A percentile compares a stretch with the other conserved stretches of the same genome.
These are phyloP conservation scores for Lentinula boryana DNA, from an alignment of 768 basidiomycete genomes.

Conservation along the genomic window DNA sequence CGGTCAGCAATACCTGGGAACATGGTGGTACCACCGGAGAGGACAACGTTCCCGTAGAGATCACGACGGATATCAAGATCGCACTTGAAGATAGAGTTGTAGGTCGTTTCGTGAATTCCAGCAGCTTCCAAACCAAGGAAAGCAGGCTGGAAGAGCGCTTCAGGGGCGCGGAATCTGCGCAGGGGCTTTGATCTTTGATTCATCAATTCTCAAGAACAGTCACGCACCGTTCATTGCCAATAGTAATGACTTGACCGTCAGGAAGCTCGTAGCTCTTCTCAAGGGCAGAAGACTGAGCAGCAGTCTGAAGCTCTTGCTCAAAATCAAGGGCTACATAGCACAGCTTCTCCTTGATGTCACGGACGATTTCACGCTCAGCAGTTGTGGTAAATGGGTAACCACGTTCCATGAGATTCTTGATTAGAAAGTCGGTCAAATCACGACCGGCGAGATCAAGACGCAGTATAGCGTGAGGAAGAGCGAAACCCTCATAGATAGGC, in stretches of 20 bases:
- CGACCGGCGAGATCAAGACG: slow-evolving; percentile 64
- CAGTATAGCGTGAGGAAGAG: slow-evolving; percentile 63
- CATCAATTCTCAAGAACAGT: neutral
- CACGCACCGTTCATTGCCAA: slow-evolving; percentile 78
- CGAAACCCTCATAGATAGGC: slow-evolving; percentile 70
- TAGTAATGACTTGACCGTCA: slow-evolving; percentile 94
- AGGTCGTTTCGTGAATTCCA: slow-evolving; percentile 82
- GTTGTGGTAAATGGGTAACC: slow-evolving; percentile 94
- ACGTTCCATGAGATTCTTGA: slow-evolving; percentile 85
- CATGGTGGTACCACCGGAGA: slow-evolving; percentile 91
- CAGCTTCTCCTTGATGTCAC: slow-evolving; percentile 95
- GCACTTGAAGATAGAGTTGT: slow-evolving; percentile 86
- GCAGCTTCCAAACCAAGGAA: slow-evolving; percentile 75
- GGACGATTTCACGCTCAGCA: slow-evolving; percentile 89
- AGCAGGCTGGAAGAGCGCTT: slow-evolving; percentile 90
- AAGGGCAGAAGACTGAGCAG: slow-evolving; percentile 56
- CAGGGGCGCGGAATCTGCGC: slow-evolving; percentile 76
- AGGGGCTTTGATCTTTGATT: slow-evolving; percentile 47
- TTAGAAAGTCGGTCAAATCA: slow-evolving; percentile 57
- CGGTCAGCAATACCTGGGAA: slow-evolving; percentile 93
- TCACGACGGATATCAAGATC: slow-evolving; percentile 84
- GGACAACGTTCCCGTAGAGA: slow-evolving; percentile 76
- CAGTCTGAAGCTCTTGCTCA: slow-evolving; percentile 68
- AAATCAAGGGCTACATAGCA: slow-evolving; percentile 72
- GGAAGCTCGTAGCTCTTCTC: slow-evolving; percentile 71